Evolutionary conservation across 2,329 filamentous ascomycete species (phyloP), one percentile per base, ranked within the genome.

Genomic region (Stagonosporopsis rhizophila): DNA sequence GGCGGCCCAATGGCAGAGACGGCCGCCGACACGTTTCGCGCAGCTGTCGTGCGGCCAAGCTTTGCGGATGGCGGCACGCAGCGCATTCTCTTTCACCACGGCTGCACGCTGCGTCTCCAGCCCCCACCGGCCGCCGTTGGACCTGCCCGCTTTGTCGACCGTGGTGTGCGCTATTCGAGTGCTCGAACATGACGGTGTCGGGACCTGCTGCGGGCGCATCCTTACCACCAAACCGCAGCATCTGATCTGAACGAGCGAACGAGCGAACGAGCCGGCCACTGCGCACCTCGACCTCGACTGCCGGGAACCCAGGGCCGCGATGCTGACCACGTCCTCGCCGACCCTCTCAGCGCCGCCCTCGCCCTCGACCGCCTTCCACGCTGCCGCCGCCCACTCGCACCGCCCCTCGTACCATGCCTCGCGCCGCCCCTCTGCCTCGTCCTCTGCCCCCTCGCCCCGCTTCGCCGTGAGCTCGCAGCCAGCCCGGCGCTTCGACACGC

Each of bases 311-410:
- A 32, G 30, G 30, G 30, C 38, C 47, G 41, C 46, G 23, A 75
- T 75, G 73, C 72, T 73, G 60, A 71, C 70, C 46, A 73, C 69
- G 48, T 66, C 69, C 38, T 74, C 72, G 41, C 74, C 72, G 37
- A 76, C 71, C 48, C 67, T 76, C 42, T 76, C 74, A 28, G 71
- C 75, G 53, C 69, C 74, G 44, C 56, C 71, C 34, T 76, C 75
- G 58, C 74, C 73, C 53, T 70, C 69, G 50, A 67, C 70, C 11
- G 51, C 72, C 30, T 75, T 75, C 64, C 72, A 74, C 64, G 37
- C 66, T 14, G 45, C 44, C 60, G 66, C 71, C 55, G 14, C 19
- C 14, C 49, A 52, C 41, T n/a, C 35, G 35, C 51, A 55, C 25
- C 54, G 47, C 53, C 22, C 44, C 23, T 34, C 47, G 48, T 56